Percentiles rank a stretch among this genome's conserved stretches.
phyloP scores from a whole-genome alignment of 1,139 yeast species.

The Debaryomyces robertsiae region DNA sequence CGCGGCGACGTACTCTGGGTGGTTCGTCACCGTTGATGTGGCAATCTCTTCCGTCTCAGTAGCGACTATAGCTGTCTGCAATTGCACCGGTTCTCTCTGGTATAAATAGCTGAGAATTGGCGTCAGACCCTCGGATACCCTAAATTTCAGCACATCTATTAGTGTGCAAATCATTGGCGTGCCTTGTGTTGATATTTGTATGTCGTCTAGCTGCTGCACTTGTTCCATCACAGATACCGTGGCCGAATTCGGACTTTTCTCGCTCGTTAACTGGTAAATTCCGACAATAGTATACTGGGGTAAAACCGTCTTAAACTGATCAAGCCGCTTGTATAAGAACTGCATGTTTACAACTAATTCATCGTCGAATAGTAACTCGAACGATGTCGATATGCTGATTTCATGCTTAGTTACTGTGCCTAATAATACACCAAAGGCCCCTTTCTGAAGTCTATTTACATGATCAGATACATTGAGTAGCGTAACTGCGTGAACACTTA shows the following conservation, averaged over 20 bases:
- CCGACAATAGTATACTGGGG: constrained; percentile 35
- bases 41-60: constrained; percentile 31
- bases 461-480: constrained; percentile 34
- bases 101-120: constrained; percentile 9
- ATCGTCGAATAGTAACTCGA: constrained; percentile 24
- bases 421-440: constrained; percentile 31
- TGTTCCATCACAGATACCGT: constrained; percentile 14
- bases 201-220: constrained; percentile 3
- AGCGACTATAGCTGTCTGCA: constrained; percentile 20
- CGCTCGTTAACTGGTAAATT: constrained; percentile 24
- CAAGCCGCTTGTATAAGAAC: constrained; percentile 28
- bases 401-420: constrained; percentile 22
- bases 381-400: constrained; percentile 22
- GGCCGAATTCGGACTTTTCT: constrained; percentile 12
- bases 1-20: constrained; percentile 22
- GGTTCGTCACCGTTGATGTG: constrained; percentile 29
- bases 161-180: constrained; percentile 3
- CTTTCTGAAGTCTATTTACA: constrained; percentile 18
- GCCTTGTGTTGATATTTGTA: constrained; percentile 9
- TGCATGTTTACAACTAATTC: constrained; percentile 22
- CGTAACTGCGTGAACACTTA: constrained; percentile 31
- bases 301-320: constrained; percentile 30
- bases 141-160: neutral
- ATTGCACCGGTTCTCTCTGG: constrained; percentile 6
- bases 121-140: neutral